These are phyloP conservation scores for Aureobasidium zeae DNA, from an alignment of 2,329 filamentous ascomycete genomes.

Conservation along the genomic window DNA sequence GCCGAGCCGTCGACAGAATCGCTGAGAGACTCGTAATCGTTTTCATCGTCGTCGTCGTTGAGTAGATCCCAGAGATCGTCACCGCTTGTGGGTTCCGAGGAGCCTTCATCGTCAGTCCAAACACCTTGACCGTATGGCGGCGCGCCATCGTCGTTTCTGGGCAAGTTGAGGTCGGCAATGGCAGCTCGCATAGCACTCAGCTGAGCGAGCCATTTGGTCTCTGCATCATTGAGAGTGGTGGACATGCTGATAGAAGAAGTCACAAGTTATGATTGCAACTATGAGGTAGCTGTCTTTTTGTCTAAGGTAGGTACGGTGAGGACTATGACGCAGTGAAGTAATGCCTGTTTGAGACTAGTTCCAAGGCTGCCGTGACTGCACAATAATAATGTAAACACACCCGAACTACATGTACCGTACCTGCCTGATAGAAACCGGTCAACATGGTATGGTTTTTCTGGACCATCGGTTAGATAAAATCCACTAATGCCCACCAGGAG, in stretches of 20 bases:
- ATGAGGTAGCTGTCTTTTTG: background rate
- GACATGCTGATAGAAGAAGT: slow-evolving; percentile 28
- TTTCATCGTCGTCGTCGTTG: slow-evolving; percentile 62
- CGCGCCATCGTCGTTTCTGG: slow-evolving; percentile 37
- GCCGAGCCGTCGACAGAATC: slow-evolving; percentile 42
- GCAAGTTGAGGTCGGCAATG: slow-evolving; percentile 60
- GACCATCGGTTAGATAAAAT: too few relatives aligned
- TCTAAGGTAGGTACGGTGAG: background rate
- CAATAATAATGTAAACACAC: slow-evolving; percentile 12
- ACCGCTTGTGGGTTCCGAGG: slow-evolving; percentile 51
- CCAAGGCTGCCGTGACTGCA: too few relatives aligned
- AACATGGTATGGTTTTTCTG: slow-evolving; percentile 3
- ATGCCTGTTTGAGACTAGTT: slow-evolving; percentile 5
- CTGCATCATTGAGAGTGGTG: slow-evolving; percentile 32
- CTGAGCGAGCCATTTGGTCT: slow-evolving; percentile 74
- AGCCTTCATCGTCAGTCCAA: slow-evolving; percentile 57
- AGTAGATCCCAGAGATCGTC: slow-evolving; percentile 88
- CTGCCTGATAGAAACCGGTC: background rate
- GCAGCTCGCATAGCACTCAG: slow-evolving; percentile 78
- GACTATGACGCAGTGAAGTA: slow-evolving; percentile 8
- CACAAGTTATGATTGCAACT: background rate
- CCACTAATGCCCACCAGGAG: slow-evolving; percentile 47
- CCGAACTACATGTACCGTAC: too few relatives aligned
- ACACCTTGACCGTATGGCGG: slow-evolving; percentile 48
- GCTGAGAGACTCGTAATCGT: slow-evolving; percentile 55